phyloP scores from a whole-genome alignment of 2,329 filamentous ascomycete genomes.

The Penicillium sp. region DNA sequence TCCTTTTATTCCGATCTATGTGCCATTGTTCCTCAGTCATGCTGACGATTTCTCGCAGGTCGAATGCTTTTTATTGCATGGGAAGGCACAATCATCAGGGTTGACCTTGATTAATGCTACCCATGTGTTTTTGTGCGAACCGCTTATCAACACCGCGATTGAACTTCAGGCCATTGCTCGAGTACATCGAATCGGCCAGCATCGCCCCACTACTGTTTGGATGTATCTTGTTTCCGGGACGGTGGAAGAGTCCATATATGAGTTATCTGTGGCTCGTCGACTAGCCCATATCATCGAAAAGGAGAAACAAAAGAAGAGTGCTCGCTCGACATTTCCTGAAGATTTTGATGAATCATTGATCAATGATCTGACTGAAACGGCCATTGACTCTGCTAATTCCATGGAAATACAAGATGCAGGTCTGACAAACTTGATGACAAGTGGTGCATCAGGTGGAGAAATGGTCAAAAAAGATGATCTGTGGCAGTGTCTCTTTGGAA shows the following conservation, averaged over 20 bases:
- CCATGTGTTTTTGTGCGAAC: slow-evolving; percentile 93
- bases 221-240: slow-evolving; percentile 90
- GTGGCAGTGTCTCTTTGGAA: slow-evolving; percentile 86
- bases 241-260: slow-evolving; percentile 89
- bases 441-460: slow-evolving; percentile 73
- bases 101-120: slow-evolving; percentile 90
- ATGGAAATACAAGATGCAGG: slow-evolving; percentile 75
- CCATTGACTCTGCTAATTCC: slow-evolving; percentile 81
- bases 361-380: slow-evolving; percentile 53
- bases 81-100: slow-evolving; percentile 82
- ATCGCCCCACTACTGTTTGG: slow-evolving; percentile 87
- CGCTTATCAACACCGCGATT: slow-evolving; percentile 86
- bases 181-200: slow-evolving; percentile 91
- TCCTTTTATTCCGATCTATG: slow-evolving; percentile 6
- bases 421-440: slow-evolving; percentile 69
- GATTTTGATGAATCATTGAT: slow-evolving; percentile 6
- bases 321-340: neutral
- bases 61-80: slow-evolving; percentile 87
- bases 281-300: slow-evolving; percentile 70
- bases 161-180: slow-evolving; percentile 94
- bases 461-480: slow-evolving; percentile 75
- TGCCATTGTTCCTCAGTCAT: neutral
- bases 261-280: slow-evolving; percentile 76
- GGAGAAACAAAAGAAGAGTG: slow-evolving; percentile 34
- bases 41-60: slow-evolving; percentile 41